Evolutionary conservation across 768 basidiomycete species (phyloP).

Genomic region (Lactarius pseudohatsudake): DNA sequence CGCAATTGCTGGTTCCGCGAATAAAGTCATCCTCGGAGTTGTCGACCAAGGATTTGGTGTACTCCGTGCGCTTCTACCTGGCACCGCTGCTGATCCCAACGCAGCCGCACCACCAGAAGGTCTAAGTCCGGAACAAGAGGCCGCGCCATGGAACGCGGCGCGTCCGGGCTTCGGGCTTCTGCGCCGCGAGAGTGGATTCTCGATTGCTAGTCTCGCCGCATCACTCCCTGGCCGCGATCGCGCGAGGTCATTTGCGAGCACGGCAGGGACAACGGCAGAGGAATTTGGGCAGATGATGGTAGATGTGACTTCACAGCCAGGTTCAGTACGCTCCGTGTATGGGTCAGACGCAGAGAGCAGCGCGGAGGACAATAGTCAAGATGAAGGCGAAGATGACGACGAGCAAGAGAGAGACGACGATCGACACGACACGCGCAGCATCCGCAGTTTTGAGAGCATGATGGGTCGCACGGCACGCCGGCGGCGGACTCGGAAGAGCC

Average conservation of each 20-base stretch:
- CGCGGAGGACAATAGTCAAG: conserved; percentile 39
- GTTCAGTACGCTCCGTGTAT: conserved; percentile 43
- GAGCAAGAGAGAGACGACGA: conserved; percentile 40
- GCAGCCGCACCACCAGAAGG: conserved; percentile 18
- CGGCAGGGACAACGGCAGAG: conserved; percentile 32
- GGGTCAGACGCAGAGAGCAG: conserved; percentile 36
- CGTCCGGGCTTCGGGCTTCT: conserved; percentile 65
- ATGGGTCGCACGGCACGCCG: conserved; percentile 43
- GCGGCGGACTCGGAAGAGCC: conserved; percentile 53
- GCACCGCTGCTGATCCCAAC: conserved; percentile 35
- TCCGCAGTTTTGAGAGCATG: conserved; percentile 88
- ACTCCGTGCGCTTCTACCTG: conserved; percentile 72
- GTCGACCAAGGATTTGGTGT: conserved; percentile 91
- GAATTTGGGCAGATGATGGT: conserved; percentile 54
- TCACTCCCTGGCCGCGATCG: conserved; percentile 58
- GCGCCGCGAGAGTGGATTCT: conserved; percentile 75
- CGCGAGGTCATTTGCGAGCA: conserved; percentile 33
- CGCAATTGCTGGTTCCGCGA: conserved; percentile 78
- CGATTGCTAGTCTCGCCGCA: conserved; percentile 74
- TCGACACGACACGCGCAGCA: conserved; percentile 64
- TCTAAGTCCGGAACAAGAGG: conserved; percentile 31
- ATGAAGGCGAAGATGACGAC: conserved; percentile 42
- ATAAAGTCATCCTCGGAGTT: conserved; percentile 75
- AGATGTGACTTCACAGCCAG: conserved; percentile 54
- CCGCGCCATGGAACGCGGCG: conserved; percentile 43